Evolutionary conservation across 129 eudicot genomes (phyloP), one percentile per base, ranked within the genome.

Genomic region (Pittosporum tobira): DNA sequence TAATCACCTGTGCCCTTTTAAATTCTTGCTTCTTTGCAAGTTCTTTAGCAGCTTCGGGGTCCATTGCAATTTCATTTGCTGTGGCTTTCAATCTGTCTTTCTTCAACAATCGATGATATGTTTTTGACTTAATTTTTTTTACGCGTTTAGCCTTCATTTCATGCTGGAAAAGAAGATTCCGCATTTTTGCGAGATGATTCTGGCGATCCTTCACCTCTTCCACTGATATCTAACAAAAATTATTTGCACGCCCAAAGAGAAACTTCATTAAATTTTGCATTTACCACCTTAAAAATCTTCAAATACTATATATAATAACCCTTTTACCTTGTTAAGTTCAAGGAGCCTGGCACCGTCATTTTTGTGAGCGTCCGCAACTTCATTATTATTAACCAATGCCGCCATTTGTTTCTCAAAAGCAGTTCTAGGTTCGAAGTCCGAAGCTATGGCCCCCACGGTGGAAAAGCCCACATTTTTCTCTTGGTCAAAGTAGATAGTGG

Each of bases 371-470:
- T 93, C 96, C 46, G 73, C 75, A 62, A 93, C 74, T n/a, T 81
- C 85, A 51, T 66, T 70, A 51, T 73, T 73, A 64, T 75, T 77
- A 26, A 87, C 69, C 62, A 93, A 62, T 4, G 77, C 73, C 30
- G 85, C 91, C 48, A 93, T 87, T 67, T 77, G 79, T 79, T 81
- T 87, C 77, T 93, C 99, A 70, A 93, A 84, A 56, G 81, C 94
- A 70, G 88, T 87, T 67, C 99, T 84, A 23, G 99, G 96, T 57
- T 79, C 70, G 74, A 87, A 93, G 12, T 84, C 94, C 64, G 94
- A 72, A 65, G 96, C 99, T 58, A 93, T 93, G 62, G 94, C 91
- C 42, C 99, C 99, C 31, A 93, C 86, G 25, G 99, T 93, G 29
- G 88, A 81, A 71, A 68, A 78, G 4, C 85, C 90, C 24, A 81